Base-by-base conservation (phyloP, 2,329 filamentous ascomycete species). In the Didymella pomorum region DNA sequence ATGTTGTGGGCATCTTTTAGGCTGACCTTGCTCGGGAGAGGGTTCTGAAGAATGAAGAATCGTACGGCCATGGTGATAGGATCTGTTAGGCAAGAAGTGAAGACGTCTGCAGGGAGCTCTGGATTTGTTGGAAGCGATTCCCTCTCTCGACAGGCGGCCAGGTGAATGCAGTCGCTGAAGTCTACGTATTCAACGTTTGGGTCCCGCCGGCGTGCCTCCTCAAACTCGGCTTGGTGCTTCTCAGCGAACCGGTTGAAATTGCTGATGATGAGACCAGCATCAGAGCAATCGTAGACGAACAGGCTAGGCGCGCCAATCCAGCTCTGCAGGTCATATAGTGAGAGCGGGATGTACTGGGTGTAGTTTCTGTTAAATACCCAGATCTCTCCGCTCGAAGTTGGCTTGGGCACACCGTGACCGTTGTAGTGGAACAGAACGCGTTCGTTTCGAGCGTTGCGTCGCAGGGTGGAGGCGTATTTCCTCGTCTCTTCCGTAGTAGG, bases 351-450 rank as follows among this genome's bases (percentile, higher is more conserved):
- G 74, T 99, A 99, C 78, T 99, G 95, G 0, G 95, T 99, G 75
- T 97, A 99, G 67, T 92, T 98, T 69, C 95, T 94, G 79, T 99
- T 99, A 78, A 99, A 99, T 5, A 98, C 96, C 95, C 95, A 99
- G 20, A 99, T 96, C 77, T 99, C 95, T 14, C 95, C 95, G 4
- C 94, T 97, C 3, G 91, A 88, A 0, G 95, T 99, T 3, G 95
- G 95, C 71, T 97, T 92, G 1, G 95, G 95, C 11, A 99, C 95
- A 45, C 95, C 95, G 76, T 99, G 95, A 16, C 95, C 95, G 70
- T 99, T 99, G 82, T 99, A 99, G 75, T 99, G 95, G 70, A 99
- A 92, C n/a, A 99, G 82, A 1, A 99, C 92, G 48, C 95, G 85
- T 80, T 99, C 95, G 58, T 97, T 93, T 77, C 97, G 97, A 47